phyloP scores from a whole-genome alignment of 352 stramenopile genomes.

The Blastocystis sp. region DNA sequence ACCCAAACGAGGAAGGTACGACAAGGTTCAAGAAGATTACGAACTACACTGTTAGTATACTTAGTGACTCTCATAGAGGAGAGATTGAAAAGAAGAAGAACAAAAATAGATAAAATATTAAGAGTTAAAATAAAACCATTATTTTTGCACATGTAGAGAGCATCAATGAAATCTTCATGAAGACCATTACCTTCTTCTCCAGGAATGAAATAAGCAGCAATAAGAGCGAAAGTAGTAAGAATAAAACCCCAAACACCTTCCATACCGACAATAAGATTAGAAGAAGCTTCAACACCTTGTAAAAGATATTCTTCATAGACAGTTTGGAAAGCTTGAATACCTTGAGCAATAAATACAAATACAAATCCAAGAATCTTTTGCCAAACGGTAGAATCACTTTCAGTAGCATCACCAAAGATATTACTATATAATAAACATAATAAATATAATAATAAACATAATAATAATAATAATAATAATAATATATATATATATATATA shows the following conservation, averaged over 20 bases:
- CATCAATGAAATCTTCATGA: slow-evolving; percentile 31
- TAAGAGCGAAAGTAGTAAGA: slow-evolving; percentile 15
- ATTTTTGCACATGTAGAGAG: slow-evolving; percentile 31
- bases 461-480: too few relatives aligned
- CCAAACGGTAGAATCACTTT: too few relatives aligned
- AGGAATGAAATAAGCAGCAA: slow-evolving; percentile 10
- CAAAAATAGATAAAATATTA: slow-evolving; percentile 25
- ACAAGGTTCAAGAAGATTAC: slow-evolving; percentile 17
- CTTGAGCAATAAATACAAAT: slow-evolving; percentile 23
- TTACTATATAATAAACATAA: too few relatives aligned
- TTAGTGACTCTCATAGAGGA: slow-evolving; percentile 15
- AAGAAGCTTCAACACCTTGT: slow-evolving; percentile 12
- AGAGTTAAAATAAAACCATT: slow-evolving; percentile 6
- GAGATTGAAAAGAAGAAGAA: slow-evolving; percentile 28
- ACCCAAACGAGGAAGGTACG: slow-evolving; percentile 27
- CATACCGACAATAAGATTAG: slow-evolving; percentile 20
- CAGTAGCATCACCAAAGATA: too few relatives aligned
- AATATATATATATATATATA: too few relatives aligned
- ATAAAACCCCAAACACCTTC: slow-evolving; percentile 24
- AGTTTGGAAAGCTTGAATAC: slow-evolving; percentile 26
- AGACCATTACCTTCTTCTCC: slow-evolving; percentile 16
- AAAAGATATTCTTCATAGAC: slow-evolving; percentile 24
- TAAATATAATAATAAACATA: too few relatives aligned
- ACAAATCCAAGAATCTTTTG: slow-evolving; percentile 17
- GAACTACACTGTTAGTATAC: slow-evolving; percentile 22